Conservation (phyloP, 2,329 filamentous ascomycete genomes). For the Talaromyces sp. region DNA sequence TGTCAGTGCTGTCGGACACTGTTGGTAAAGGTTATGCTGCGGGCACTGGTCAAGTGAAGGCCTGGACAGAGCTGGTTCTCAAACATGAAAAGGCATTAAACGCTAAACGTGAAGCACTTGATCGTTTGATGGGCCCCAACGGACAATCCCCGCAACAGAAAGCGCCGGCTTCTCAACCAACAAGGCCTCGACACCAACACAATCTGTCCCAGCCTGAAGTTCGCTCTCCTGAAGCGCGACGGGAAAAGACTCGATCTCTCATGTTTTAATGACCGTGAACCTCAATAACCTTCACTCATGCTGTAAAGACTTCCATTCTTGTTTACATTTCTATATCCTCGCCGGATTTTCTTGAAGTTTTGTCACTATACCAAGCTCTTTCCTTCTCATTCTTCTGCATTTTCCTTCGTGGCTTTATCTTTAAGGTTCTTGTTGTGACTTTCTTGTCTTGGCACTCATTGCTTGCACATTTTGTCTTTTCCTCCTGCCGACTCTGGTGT, state of each 20-base stretch:
- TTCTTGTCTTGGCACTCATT: constrained; percentile 5
- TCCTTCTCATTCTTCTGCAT: constrained; percentile 18
- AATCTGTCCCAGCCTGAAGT: constrained; percentile 41
- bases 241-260: constrained; percentile 42
- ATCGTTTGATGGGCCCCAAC: constrained; percentile 23
- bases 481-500: background rate
- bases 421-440: constrained; percentile 13
- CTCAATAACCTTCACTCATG: background rate
- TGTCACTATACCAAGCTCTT: constrained; percentile 20
- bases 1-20: constrained; percentile 76
- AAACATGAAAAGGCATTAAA: constrained; percentile 43
- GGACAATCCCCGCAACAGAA: constrained; percentile 19
- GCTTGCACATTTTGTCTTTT: constrained; percentile 8
- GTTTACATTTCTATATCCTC: constrained; percentile 18
- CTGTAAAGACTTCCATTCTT: constrained; percentile 14
- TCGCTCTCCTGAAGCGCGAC: constrained; percentile 34
- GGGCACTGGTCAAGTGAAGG: constrained; percentile 47
- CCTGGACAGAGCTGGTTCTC: constrained; percentile 63
- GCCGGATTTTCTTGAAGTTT: constrained; percentile 19
- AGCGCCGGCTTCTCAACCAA: constrained; percentile 20
- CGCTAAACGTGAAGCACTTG: constrained; percentile 29
- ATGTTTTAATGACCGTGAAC: constrained; percentile 33
- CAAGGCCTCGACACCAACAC: constrained; percentile 38
- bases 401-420: constrained; percentile 9
- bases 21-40: constrained; percentile 55